Evolutionary conservation across 2,329 filamentous ascomycete species (phyloP).

Genomic region (Pestalotiopsis sp.): DNA sequence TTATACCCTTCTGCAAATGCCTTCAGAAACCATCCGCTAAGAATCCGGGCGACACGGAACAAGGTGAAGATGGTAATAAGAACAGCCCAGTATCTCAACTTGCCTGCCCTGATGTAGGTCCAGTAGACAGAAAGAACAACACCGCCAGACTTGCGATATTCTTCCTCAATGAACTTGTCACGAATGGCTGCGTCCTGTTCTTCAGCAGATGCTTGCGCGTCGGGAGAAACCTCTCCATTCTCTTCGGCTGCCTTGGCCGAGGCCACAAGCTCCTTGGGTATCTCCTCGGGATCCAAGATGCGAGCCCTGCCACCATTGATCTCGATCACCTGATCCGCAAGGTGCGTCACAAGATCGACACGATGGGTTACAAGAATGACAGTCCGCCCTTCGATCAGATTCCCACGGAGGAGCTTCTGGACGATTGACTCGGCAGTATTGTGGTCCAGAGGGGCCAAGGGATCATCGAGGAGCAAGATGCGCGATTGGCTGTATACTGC

Average conservation of each 20-base stretch:
- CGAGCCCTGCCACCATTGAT: constrained; percentile 63
- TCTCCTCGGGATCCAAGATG: constrained; percentile 48
- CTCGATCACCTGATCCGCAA: constrained; percentile 75
- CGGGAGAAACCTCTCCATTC: constrained; percentile 31
- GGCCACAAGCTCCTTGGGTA: constrained; percentile 37
- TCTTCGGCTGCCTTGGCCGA: constrained; percentile 26
- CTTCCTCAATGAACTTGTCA: constrained; percentile 80
- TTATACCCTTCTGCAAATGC: constrained; percentile 81
- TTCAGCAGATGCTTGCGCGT: constrained; percentile 34
- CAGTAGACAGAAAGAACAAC: constrained; percentile 79
- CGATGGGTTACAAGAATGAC: constrained; percentile 81
- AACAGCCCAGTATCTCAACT: constrained; percentile 70
- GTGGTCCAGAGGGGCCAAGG: constrained; percentile 65
- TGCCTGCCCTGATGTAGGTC: constrained; percentile 83
- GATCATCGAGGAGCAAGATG: constrained; percentile 64
- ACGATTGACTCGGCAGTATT: constrained; percentile 65
- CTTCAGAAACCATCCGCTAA: constrained; percentile 81
- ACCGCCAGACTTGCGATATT: constrained; percentile 72
- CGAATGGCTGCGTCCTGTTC: constrained; percentile 57
- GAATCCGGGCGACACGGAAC: constrained; percentile 67
- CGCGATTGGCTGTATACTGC: constrained; percentile 62
- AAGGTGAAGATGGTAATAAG: constrained; percentile 65
- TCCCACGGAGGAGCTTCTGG: constrained; percentile 60
- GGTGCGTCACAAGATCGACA: constrained; percentile 74
- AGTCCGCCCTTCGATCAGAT: constrained; percentile 65